Evolutionary conservation across 441 rosid species (phyloP).

Genomic region (Pelargonium myrrhifolium): DNA sequence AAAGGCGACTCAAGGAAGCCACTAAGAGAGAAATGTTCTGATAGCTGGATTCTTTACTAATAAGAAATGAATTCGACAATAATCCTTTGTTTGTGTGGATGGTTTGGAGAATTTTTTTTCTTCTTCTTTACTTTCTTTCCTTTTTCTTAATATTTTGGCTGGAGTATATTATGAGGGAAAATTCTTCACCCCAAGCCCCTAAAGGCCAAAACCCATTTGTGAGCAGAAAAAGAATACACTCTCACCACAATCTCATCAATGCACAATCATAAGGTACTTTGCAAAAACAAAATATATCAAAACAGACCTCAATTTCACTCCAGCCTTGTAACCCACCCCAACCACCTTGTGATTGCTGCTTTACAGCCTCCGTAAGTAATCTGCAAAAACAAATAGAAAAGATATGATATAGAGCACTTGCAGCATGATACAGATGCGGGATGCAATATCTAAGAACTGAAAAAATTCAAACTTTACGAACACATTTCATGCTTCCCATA

Average conservation of each 20-base stretch:
- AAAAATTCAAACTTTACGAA: neutral
- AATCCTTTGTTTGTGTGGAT: too few species aligned
- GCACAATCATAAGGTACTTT: neutral
- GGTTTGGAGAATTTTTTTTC: too few species aligned
- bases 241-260: neutral
- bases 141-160: too few species aligned
- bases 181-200: too few species aligned
- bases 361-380: slow-evolving; percentile 3
- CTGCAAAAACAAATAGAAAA: neutral
- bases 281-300: neutral
- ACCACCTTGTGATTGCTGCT: neutral
- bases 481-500: neutral
- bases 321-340: neutral
- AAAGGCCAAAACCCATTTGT: too few species aligned
- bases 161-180: too few species aligned
- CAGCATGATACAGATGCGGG: neutral
- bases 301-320: neutral
- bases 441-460: neutral
- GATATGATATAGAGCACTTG: neutral
- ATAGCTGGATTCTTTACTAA: too few species aligned
- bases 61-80: too few species aligned
- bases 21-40: neutral
- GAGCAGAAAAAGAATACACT: too few species aligned
- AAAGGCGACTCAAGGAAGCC: neutral
- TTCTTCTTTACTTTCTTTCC: too few species aligned